Evolutionary conservation across 345 rosid species (phyloP).

Genomic region (Chamaenerion angustifolium): DNA sequence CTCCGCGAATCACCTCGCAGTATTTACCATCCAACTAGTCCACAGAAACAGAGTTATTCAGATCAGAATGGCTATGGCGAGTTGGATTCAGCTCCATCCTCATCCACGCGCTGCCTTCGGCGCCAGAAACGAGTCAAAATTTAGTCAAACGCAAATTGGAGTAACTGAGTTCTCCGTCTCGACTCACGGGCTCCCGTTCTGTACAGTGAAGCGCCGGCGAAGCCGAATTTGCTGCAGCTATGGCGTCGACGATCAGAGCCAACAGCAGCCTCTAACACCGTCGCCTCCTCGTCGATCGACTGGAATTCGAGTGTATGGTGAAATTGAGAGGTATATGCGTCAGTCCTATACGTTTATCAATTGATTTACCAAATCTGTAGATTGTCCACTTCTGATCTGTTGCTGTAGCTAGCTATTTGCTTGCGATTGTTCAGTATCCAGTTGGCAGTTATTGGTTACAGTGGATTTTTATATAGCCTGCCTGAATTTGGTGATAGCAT

Average conservation of each 20-base stretch:
- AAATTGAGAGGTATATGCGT: constrained; percentile 61
- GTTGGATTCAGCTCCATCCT: constrained; percentile 7
- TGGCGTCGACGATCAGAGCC: constrained; percentile 14
- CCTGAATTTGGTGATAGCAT: no score
- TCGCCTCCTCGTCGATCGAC: constrained; percentile 35
- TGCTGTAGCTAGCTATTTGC: background rate
- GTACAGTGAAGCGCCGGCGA: constrained; percentile 4
- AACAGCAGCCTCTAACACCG: background rate
- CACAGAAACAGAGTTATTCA: no score
- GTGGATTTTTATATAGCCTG: no score
- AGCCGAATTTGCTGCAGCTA: constrained; percentile 22
- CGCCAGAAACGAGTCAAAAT: constrained; percentile 5
- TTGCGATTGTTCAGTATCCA: no score
- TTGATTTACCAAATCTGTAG: no score
- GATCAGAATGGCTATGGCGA: background rate
- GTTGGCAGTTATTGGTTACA: no score
- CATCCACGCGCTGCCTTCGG: constrained; percentile 4
- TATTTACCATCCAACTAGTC: no score
- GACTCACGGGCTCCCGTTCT: constrained; percentile 3
- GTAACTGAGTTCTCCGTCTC: background rate
- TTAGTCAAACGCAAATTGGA: constrained; percentile 2
- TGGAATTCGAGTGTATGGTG: constrained; percentile 58
- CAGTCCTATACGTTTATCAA: background rate
- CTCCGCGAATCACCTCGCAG: no score
- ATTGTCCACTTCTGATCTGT: no score